A percentile compares a stretch with the other conserved stretches of the same genome.
Conservation (phyloP, 352 stramenopile species). For the Globisporangium splendens region DNA sequence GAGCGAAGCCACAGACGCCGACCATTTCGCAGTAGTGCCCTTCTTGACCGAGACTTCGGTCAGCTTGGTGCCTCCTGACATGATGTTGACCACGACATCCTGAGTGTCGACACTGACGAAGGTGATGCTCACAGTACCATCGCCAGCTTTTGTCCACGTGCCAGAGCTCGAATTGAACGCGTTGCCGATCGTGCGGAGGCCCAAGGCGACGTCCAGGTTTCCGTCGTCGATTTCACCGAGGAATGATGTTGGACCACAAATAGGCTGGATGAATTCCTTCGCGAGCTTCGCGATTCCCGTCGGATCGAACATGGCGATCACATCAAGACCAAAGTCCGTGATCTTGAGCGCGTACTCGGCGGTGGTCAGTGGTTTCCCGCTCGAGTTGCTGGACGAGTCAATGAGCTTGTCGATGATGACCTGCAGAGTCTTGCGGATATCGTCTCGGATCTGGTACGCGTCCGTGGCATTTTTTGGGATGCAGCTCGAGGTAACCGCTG, state of each 20-base stretch:
- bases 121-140: constrained; percentile 32
- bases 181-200: constrained; percentile 30
- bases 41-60: constrained; percentile 27
- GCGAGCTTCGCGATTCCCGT: constrained; percentile 40
- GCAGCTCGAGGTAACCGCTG: constrained; percentile 40
- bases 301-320: constrained; percentile 45
- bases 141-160: constrained; percentile 38
- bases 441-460: constrained; percentile 40
- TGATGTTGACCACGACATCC: constrained; percentile 41
- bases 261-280: constrained; percentile 51
- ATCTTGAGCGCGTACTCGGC: constrained; percentile 40
- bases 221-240: constrained; percentile 59
- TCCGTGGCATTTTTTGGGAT: constrained; percentile 30
- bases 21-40: constrained; percentile 39
- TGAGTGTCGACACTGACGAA: constrained; percentile 40
- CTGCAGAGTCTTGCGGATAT: constrained; percentile 47
- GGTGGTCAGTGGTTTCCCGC: constrained; percentile 27
- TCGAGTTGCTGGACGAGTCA: constrained; percentile 20
- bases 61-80: constrained; percentile 34
- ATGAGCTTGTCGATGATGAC: constrained; percentile 60
- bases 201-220: constrained; percentile 31
- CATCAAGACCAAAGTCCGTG: constrained; percentile 32
- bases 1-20: constrained; percentile 26
- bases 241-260: constrained; percentile 55
- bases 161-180: constrained; percentile 41